These are phyloP conservation scores for Trichoderma asperellum DNA, from an alignment of 2,329 filamentous ascomycete genomes.

Conservation along the genomic window DNA sequence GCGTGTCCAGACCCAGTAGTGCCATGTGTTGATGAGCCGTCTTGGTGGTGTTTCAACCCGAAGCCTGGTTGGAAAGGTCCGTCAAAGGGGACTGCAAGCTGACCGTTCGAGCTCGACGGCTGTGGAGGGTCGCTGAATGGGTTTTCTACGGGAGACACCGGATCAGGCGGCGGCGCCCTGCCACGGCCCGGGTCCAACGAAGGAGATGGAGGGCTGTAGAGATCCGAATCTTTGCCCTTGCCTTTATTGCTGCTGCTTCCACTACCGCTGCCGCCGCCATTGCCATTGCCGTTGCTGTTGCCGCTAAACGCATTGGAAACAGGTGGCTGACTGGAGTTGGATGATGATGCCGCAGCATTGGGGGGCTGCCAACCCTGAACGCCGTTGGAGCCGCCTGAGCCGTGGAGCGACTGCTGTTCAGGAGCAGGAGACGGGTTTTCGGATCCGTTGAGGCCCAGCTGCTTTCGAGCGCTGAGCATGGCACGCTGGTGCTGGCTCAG, in stretches of 20 bases:
- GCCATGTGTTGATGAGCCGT: slow-evolving; percentile 26
- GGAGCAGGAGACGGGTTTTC: slow-evolving; percentile 37
- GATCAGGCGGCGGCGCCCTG: slow-evolving; percentile 30
- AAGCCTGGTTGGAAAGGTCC: slow-evolving; percentile 49
- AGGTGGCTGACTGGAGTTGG: slow-evolving; percentile 1
- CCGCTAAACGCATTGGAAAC: slow-evolving; percentile 2
- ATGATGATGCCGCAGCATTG: slow-evolving; percentile 2
- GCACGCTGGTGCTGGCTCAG: slow-evolving; percentile 84
- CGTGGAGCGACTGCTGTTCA: slow-evolving; percentile 33
- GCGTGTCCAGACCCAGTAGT: slow-evolving; percentile 31
- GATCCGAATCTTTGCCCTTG: slow-evolving; percentile 44
- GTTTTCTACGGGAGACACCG: slow-evolving; percentile 32
- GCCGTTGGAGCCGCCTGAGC: slow-evolving; percentile 37
- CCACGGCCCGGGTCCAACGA: slow-evolving; percentile 35
- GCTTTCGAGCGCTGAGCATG: slow-evolving; percentile 65
- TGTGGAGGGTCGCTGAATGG: slow-evolving; percentile 40
- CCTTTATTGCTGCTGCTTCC: slow-evolving; percentile 22
- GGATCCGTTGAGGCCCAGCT: slow-evolving; percentile 47
- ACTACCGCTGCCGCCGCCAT: slow-evolving; percentile 32
- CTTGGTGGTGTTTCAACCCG: slow-evolving; percentile 17
- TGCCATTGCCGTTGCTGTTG: slow-evolving; percentile 44
- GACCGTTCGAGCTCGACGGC: slow-evolving; percentile 30
- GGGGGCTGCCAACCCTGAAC: slow-evolving; percentile 29
- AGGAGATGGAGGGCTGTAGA: slow-evolving; percentile 36
- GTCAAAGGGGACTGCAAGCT: slow-evolving; percentile 29